Base-by-base conservation (phyloP, 2,329 filamentous ascomycete genomes). In the Zymoseptoria tritici region DNA sequence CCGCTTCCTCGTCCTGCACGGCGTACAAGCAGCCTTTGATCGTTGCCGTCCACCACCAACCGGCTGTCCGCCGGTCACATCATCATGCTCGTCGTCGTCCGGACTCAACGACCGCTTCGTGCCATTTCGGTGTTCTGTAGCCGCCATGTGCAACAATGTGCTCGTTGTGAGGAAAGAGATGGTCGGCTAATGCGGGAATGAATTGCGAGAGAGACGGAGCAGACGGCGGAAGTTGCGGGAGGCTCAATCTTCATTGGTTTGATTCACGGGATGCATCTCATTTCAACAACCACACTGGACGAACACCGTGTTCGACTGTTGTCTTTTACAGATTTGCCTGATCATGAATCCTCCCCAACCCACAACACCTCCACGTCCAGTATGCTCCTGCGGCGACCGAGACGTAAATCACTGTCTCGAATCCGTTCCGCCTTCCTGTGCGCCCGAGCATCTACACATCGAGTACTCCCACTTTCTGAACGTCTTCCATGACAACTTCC, bases 11-110 rank as follows among this genome's bases (percentile, higher is more conserved):
- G 67, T 64, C 42, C 69, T 57, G 61, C 71, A 73, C 24, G 71
- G 71, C 36, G 70, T 69, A 61, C 71, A 73, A 8, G 71, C 71
- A 2, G 71, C 71, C n/a, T 69, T 67, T 49, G 67, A 70, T 13
- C 71, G 62, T 62, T 73, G 71, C 51, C 71, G 62, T 16, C 71
- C 70, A 7, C 36, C 36, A 16, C 36, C 36, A 16, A n/a, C 36
- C 11, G 36, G 36, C 36, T 46, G 36, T 46, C 36, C 36, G 6
- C 2, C 16, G 7, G 36, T n/a, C 5, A n/a, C 13, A 16, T 13
- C 13, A 16, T 46, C 36, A 46, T 46, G 36, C 13, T 61, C 58
- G 22, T 64, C 63, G 16, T 66, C 64, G 20, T 65, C 63, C 2
- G 68, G 67, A 59, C 67, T 69, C 19, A 63, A 46, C 19, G 68